Evolutionary conservation across 108 stramenopile genomes (phyloP).

Genomic region (Nitzschia sp.): DNA sequence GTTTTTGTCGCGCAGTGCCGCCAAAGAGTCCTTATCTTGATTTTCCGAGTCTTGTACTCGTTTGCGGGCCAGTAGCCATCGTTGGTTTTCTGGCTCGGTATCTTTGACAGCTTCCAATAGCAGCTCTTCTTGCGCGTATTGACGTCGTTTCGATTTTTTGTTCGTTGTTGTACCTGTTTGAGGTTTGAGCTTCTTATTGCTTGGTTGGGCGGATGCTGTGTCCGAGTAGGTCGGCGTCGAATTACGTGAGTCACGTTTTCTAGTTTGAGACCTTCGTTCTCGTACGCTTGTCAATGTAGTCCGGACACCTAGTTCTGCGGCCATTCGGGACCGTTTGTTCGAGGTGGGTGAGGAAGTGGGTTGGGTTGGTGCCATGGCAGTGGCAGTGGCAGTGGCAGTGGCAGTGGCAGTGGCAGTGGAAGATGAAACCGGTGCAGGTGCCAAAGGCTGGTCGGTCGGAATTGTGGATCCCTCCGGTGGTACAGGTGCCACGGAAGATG

Average conservation of each 20-base stretch:
- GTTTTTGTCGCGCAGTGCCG: slow-evolving; percentile 26
- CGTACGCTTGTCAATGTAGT: slow-evolving; percentile 17
- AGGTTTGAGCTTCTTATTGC: slow-evolving; percentile 16
- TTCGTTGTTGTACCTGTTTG: slow-evolving; percentile 7
- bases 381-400: slow-evolving; percentile 1
- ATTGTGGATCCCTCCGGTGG: background rate
- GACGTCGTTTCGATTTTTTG: slow-evolving; percentile 36
- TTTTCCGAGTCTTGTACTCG: slow-evolving; percentile 51
- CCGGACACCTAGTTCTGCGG: slow-evolving; percentile 2
- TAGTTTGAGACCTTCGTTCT: slow-evolving; percentile 16
- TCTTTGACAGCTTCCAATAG: slow-evolving; percentile 71
- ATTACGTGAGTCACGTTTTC: slow-evolving; percentile 19
- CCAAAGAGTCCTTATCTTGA: slow-evolving; percentile 18
- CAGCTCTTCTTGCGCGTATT: slow-evolving; percentile 79
- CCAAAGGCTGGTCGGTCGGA: background rate
- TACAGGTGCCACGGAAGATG: background rate
- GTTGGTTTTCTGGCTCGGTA: slow-evolving; percentile 76
- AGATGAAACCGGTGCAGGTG: background rate
- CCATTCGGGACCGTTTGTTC: slow-evolving; percentile 2
- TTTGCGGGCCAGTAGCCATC: slow-evolving; percentile 73
- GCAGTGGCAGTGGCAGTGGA: background rate
- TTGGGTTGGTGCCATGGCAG: slow-evolving; percentile 1
- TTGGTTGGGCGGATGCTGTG: slow-evolving; percentile 2
- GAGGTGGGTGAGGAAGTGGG: background rate
- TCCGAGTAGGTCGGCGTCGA: slow-evolving; percentile 11